Percentiles rank a stretch among this genome's conserved stretches.
phyloP scores from a whole-genome alignment of 768 basidiomycete species.

The Leccinum subgranulosum region DNA sequence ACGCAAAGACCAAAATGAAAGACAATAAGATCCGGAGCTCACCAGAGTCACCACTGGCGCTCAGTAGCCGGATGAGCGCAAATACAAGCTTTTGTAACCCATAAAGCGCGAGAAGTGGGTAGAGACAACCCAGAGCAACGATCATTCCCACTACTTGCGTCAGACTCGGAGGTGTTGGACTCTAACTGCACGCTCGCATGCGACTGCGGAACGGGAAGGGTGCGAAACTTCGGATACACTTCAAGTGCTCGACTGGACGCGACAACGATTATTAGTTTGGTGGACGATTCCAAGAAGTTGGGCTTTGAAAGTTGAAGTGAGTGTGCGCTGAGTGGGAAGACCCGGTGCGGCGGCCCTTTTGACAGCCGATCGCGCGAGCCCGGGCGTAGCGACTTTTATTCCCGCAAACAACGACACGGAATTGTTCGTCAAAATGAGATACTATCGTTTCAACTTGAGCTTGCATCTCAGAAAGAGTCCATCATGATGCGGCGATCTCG shows the following conservation, averaged over 20 bases:
- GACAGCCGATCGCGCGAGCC: neutral
- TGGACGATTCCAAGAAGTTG: neutral
- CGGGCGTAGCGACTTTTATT: too few relatives aligned
- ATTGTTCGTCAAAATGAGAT: neutral
- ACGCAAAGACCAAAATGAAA: neutral
- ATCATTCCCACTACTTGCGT: constrained; percentile 15
- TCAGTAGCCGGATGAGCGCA: constrained; percentile 2
- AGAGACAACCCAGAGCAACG: constrained; percentile 21
- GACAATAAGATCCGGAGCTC: constrained; percentile 1
- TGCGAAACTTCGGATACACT: neutral
- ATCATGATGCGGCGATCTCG: neutral
- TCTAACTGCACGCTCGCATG: neutral
- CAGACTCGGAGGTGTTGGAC: neutral
- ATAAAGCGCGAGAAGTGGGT: constrained; percentile 19
- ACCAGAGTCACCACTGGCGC: constrained; percentile 4
- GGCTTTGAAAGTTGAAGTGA: neutral
- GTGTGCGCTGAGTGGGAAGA: neutral
- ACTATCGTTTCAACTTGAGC: neutral
- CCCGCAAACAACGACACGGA: neutral
- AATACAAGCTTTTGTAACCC: constrained; percentile 13
- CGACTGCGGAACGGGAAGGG: neutral
- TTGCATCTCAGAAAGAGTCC: neutral
- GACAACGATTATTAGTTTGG: neutral
- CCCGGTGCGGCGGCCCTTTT: neutral
- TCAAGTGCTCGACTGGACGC: neutral